A percentile compares a stretch with the other conserved stretches of the same genome.
These are phyloP conservation scores for Atkinsonella texensis DNA, from an alignment of 2,329 filamentous ascomycete species.

Conservation along the genomic window DNA sequence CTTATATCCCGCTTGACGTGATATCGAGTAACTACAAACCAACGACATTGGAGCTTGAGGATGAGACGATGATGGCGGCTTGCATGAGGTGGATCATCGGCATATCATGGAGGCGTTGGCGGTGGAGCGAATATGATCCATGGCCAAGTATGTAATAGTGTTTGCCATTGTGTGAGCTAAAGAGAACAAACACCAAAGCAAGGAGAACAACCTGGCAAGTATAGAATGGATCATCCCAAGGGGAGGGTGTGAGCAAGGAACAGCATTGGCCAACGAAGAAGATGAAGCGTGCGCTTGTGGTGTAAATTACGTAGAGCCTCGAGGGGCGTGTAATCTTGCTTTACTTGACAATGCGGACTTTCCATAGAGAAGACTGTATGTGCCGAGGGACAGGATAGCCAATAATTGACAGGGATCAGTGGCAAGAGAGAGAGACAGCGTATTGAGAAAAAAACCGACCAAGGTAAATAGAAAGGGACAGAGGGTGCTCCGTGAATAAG, in stretches of 20 bases:
- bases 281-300: slow-evolving; percentile 1
- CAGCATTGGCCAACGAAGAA: slow-evolving; percentile 6
- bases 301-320: not conserved
- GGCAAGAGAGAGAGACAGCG: not conserved
- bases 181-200: slow-evolving; percentile 3
- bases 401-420: not conserved
- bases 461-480: not conserved
- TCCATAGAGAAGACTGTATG: slow-evolving; percentile 19
- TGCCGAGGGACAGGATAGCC: slow-evolving; percentile 22
- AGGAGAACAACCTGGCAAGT: slow-evolving; percentile 6
- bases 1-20: slow-evolving; percentile 29
- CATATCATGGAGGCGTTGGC: slow-evolving; percentile 14
- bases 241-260: slow-evolving; percentile 13
- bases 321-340: slow-evolving; percentile 1
- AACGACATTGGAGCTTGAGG: slow-evolving; percentile 15
- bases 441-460: not conserved
- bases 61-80: slow-evolving; percentile 22
- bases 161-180: not conserved
- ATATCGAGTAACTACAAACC: slow-evolving; percentile 17
- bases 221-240: slow-evolving; percentile 3
- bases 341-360: slow-evolving; percentile 2
- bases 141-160: slow-evolving; percentile 2
- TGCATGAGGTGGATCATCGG: slow-evolving; percentile 22
- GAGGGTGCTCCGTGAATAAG: slow-evolving; percentile 17
- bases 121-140: slow-evolving; percentile 9